phyloP scores from a whole-genome alignment of 441 rosid genomes.

The Mallotus repandus region DNA sequence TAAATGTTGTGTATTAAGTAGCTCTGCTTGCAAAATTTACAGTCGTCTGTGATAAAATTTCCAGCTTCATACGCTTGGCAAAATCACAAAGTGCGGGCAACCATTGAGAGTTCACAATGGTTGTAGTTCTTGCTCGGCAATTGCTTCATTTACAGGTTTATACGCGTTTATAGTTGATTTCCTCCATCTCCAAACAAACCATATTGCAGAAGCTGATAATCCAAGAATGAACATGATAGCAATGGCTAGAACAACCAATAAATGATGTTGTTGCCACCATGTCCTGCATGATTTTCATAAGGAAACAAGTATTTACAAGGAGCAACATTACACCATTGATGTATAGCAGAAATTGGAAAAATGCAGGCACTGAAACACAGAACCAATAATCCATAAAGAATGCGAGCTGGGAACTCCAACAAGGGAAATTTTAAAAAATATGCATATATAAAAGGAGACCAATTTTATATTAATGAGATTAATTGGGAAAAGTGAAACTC shows the following conservation, averaged over 20 bases:
- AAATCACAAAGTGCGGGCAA: not conserved
- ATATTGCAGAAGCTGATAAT: constrained; percentile 49
- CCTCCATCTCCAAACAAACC: constrained; percentile 51
- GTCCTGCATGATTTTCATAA: constrained; percentile 44
- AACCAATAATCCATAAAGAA: not conserved
- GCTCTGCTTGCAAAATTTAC: constrained; percentile 4
- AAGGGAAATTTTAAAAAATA: not conserved
- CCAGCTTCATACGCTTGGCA: not conserved
- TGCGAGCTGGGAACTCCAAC: not conserved
- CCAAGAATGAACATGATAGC: constrained; percentile 29
- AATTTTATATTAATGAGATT: not conserved
- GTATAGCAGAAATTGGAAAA: not conserved
- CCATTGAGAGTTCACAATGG: constrained; percentile 33
- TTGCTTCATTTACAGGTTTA: constrained; percentile 53
- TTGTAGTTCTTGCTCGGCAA: constrained; percentile 73
- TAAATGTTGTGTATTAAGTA: not conserved
- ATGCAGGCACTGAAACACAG: not conserved
- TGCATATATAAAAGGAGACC: not conserved
- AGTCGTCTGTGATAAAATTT: not conserved
- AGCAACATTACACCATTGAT: not conserved
- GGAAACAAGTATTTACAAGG: not conserved
- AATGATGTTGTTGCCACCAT: constrained; percentile 52
- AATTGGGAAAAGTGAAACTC: not conserved
- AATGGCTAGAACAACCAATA: constrained; percentile 28
- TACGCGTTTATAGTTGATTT: constrained; percentile 40